A percentile compares a stretch with the other conserved stretches of the same genome.
phyloP scores from a whole-genome alignment of 202 grass and related monocot genomes.

The Hordeum pubiflorum region DNA sequence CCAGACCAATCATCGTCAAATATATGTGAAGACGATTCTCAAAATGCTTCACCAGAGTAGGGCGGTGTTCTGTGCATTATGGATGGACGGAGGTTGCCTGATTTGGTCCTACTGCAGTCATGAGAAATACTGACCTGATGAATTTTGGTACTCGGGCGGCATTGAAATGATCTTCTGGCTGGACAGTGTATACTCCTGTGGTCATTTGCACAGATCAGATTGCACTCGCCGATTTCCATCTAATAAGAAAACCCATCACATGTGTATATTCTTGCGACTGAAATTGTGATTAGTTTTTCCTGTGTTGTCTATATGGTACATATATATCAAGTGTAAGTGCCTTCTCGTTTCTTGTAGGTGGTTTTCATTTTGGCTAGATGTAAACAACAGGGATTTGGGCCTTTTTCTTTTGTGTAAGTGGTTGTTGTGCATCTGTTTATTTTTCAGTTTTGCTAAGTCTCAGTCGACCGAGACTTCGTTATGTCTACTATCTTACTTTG shows the following conservation, averaged over 20 bases:
- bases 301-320: neutral
- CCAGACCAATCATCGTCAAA: slow-evolving; percentile 44
- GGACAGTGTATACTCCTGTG: neutral
- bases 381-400: neutral
- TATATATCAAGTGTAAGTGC: slow-evolving; percentile 17
- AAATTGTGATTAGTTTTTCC: slow-evolving; percentile 28
- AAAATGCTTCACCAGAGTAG: slow-evolving; percentile 32
- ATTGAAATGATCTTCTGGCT: neutral
- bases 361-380: slow-evolving; percentile 21
- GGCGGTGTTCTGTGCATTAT: neutral
- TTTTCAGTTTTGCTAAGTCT: too few relatives aligned
- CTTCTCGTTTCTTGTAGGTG: neutral
- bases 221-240: neutral
- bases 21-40: slow-evolving; percentile 35
- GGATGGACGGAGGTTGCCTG: neutral
- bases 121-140: neutral
- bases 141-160: neutral
- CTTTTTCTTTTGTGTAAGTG: slow-evolving; percentile 14
- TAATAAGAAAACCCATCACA: slow-evolving; percentile 8
- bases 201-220: slow-evolving; percentile 30
- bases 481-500: too few relatives aligned
- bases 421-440: slow-evolving; percentile 17
- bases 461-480: too few relatives aligned
- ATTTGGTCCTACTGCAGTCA: slow-evolving; percentile 1
- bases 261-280: slow-evolving; percentile 41